Conservation (phyloP, 176 grass and related monocot species). For the Lolium rigidum region DNA sequence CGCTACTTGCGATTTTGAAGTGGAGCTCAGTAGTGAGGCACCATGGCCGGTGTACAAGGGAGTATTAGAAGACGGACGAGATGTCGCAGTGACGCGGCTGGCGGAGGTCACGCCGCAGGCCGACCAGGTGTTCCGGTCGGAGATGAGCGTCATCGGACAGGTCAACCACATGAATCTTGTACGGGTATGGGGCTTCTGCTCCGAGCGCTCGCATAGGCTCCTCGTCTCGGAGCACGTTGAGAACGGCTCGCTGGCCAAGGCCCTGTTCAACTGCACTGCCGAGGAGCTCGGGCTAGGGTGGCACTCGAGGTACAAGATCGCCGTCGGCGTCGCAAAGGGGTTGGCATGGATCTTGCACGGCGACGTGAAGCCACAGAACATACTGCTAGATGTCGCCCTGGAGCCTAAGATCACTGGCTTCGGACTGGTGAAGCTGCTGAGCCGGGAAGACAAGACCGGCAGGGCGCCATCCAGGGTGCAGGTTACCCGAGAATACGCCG, state of each 20-base stretch:
- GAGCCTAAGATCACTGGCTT: slow-evolving; percentile 72
- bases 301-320: slow-evolving; percentile 52
- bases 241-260: slow-evolving; percentile 61
- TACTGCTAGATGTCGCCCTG: slow-evolving; percentile 56
- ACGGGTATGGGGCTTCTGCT: slow-evolving; percentile 63
- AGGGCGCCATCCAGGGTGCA: slow-evolving; percentile 31
- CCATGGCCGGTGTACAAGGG: slow-evolving; percentile 63
- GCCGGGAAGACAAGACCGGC: slow-evolving; percentile 13
- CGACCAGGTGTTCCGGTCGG: slow-evolving; percentile 62
- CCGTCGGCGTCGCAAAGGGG: slow-evolving; percentile 56
- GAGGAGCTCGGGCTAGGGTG: background rate
- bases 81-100: slow-evolving; percentile 60
- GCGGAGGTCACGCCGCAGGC: slow-evolving; percentile 40
- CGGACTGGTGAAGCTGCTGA: slow-evolving; percentile 63
- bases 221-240: slow-evolving; percentile 57
- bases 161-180: slow-evolving; percentile 75
- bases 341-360: slow-evolving; percentile 73
- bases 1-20: slow-evolving; percentile 47
- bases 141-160: slow-evolving; percentile 61
- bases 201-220: slow-evolving; percentile 48
- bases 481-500: slow-evolving; percentile 52
- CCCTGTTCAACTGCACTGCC: slow-evolving; percentile 28
- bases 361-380: slow-evolving; percentile 78
- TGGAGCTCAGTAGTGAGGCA: slow-evolving; percentile 49
- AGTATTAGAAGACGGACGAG: slow-evolving; percentile 46